Percentiles rank a stretch among this genome's conserved stretches.
Conservation (phyloP, 805 yeast species). For the Komagataella ulmi region DNA sequence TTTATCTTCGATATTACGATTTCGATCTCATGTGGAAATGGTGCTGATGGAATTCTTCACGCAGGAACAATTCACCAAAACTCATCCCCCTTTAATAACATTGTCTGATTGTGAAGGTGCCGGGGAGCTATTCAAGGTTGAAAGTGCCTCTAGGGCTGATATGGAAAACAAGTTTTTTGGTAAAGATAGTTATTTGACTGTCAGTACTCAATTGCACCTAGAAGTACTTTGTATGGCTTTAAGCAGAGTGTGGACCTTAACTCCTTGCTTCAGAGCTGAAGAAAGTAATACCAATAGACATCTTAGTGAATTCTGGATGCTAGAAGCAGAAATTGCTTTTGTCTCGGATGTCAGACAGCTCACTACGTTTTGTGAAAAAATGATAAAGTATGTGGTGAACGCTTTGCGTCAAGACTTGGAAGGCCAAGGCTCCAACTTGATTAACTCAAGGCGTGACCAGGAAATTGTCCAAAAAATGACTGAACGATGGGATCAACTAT, state of each 20-base stretch:
- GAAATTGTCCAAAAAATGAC: slow-evolving; percentile 22
- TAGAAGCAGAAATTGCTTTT: slow-evolving; percentile 82
- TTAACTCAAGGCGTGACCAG: slow-evolving; percentile 22
- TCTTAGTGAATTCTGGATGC: slow-evolving; percentile 93
- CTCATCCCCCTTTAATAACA: slow-evolving; percentile 78
- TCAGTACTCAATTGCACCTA: slow-evolving; percentile 83
- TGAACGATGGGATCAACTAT: slow-evolving; percentile 49
- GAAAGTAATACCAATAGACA: slow-evolving; percentile 85
- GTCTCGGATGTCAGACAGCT: slow-evolving; percentile 43
- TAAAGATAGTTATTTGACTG: slow-evolving; percentile 61
- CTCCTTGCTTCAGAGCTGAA: slow-evolving; percentile 94
- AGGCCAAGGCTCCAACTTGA: slow-evolving; percentile 18
- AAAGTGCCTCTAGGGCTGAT: slow-evolving; percentile 11
- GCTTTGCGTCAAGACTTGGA: slow-evolving; percentile 14
- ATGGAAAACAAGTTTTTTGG: slow-evolving; percentile 40
- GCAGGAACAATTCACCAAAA: slow-evolving; percentile 45
- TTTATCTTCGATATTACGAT: slow-evolving; percentile 54
- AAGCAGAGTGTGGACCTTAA: slow-evolving; percentile 72
- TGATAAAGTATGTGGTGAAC: slow-evolving; percentile 44
- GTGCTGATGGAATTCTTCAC: slow-evolving; percentile 42
- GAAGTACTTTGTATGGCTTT: slow-evolving; percentile 70
- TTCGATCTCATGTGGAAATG: slow-evolving; percentile 56
- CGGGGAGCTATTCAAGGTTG: slow-evolving; percentile 65
- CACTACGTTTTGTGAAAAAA: slow-evolving; percentile 51
- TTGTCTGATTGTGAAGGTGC: slow-evolving; percentile 96